Evolutionary conservation across 257 asterid species (phyloP).

Genomic region (Solanum chaucha): DNA sequence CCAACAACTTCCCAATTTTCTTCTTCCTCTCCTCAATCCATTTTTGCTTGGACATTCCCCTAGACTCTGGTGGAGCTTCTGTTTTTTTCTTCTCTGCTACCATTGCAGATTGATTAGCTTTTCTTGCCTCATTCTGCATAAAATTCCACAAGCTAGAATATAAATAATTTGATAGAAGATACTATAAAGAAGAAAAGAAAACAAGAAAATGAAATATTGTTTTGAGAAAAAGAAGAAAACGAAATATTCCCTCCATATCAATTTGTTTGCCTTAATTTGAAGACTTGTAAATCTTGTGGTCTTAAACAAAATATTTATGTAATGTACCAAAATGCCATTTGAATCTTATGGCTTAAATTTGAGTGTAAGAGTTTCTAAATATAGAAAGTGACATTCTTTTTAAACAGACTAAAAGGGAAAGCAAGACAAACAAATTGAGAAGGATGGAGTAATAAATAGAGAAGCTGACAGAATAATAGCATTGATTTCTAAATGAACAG

Average conservation of each 20-base stretch:
- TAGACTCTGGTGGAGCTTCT: constrained; percentile 67
- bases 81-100: constrained; percentile 70
- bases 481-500: background rate
- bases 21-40: constrained; percentile 97
- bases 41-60: constrained; percentile 92
- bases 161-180: background rate
- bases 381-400: background rate
- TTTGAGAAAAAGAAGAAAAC: background rate
- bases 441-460: background rate
- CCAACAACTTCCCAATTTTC: constrained; percentile 82
- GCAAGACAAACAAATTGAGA: background rate
- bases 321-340: background rate
- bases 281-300: background rate
- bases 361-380: background rate
- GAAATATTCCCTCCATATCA: background rate
- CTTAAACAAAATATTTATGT: background rate
- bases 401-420: background rate
- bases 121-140: constrained; percentile 71
- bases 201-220: background rate
- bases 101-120: constrained; percentile 89
- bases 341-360: background rate
- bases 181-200: background rate
- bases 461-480: background rate
- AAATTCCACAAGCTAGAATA: background rate
- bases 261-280: background rate